Conservation (phyloP, 2,329 filamentous ascomycete species). For the Epichloe coenophiala region DNA sequence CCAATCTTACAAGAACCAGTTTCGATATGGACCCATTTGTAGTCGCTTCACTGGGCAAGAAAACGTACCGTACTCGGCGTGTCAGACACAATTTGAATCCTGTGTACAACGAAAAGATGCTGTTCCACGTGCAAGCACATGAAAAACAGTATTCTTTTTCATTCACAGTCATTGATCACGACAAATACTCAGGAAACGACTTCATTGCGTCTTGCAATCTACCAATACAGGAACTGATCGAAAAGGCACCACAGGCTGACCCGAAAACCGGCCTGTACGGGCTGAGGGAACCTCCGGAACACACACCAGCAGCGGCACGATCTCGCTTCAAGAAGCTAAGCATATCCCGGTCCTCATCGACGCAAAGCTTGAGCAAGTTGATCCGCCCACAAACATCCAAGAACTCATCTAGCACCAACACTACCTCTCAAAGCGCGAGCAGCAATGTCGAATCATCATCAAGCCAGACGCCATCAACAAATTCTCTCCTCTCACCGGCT, state of each 20-base stretch:
- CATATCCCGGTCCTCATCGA: constrained; percentile 68
- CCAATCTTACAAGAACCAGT: constrained; percentile 84
- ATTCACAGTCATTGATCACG: constrained; percentile 88
- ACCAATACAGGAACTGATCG: constrained; percentile 65
- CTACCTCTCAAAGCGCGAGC: constrained; percentile 21
- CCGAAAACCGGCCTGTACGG: constrained; percentile 78
- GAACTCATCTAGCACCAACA: constrained; percentile 31
- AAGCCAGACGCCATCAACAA: constrained; percentile 15
- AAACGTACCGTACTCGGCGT: constrained; percentile 84
- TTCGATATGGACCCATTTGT: constrained; percentile 99
- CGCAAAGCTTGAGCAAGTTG: constrained; percentile 57
- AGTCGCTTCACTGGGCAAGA: constrained; percentile 85
- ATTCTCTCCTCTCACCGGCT: constrained; percentile 24
- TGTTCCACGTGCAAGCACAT: constrained; percentile 84
- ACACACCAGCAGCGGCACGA: constrained; percentile 24
- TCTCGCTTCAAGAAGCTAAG: constrained; percentile 60
- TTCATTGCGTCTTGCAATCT: constrained; percentile 83
- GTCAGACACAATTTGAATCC: constrained; percentile 91
- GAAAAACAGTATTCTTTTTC: constrained; percentile 78
- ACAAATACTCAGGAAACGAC: constrained; percentile 96
- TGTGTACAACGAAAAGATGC: constrained; percentile 92
- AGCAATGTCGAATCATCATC: constrained; percentile 7
- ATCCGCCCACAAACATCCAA: constrained; percentile 46
- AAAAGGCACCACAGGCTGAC: constrained; percentile 67
- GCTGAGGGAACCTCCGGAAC: constrained; percentile 61